Evolutionary conservation across 305 asterid genomes (phyloP).

Genomic region (Fraxinus floribunda): DNA sequence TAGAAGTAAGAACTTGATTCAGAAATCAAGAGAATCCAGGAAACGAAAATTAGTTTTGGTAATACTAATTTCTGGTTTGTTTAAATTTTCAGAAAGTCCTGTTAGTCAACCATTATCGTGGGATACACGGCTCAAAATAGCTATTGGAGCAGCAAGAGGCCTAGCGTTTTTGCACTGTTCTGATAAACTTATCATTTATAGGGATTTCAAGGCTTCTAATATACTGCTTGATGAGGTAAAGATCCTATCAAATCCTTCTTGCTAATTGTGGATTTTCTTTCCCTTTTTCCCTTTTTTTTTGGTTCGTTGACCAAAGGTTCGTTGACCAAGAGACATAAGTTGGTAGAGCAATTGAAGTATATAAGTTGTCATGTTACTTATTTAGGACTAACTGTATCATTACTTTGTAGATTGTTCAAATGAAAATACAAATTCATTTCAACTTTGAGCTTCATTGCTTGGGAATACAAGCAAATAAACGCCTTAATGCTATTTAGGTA

Average conservation of each 20-base stretch:
- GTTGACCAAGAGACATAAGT: no score
- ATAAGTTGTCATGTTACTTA: background rate
- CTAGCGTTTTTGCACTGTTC: constrained; percentile 29
- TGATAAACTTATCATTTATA: constrained; percentile 22
- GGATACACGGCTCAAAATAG: constrained; percentile 30
- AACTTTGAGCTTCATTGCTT: background rate
- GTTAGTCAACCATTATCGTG: constrained; percentile 28
- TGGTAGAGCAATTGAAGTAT: background rate
- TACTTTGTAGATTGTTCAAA: no score
- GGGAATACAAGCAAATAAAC: no score
- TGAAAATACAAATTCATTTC: background rate
- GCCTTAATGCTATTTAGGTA: no score
- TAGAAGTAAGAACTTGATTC: constrained; percentile 25
- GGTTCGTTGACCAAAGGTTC: no score
- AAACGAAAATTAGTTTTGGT: background rate
- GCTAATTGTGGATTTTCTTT: no score
- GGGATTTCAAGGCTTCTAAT: background rate
- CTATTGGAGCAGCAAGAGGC: constrained; percentile 31
- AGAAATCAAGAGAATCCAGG: background rate
- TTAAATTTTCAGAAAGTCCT: background rate
- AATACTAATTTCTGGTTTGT: no score
- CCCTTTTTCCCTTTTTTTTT: no score
- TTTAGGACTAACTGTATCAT: no score
- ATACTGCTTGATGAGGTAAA: background rate
- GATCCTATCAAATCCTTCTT: no score